phyloP scores from a whole-genome alignment of 2,329 filamentous ascomycete species.

The Ophiocordyceps polyrhachis-furcata region DNA sequence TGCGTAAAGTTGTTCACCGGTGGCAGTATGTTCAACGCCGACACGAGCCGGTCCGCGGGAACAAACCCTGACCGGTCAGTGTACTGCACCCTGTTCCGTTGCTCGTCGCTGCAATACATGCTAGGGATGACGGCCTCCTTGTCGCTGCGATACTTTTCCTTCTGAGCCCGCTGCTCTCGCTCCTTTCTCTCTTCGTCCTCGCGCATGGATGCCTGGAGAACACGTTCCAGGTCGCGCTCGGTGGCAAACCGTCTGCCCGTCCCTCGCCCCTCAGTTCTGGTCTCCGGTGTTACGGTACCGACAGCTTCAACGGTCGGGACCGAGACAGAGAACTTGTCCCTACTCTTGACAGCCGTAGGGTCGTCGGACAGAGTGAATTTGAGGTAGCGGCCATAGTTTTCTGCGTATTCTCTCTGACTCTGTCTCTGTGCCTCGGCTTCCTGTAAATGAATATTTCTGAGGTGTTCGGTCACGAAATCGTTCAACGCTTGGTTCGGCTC shows the following conservation, averaged over 20 bases:
- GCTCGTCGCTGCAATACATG: constrained; percentile 45
- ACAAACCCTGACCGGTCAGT: constrained; percentile 47
- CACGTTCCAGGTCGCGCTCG: constrained; percentile 54
- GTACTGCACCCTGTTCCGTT: constrained; percentile 39
- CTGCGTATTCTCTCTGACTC: constrained; percentile 22
- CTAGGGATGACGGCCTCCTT: constrained; percentile 60
- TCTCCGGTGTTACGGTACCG: constrained; percentile 27
- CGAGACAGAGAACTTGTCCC: constrained; percentile 30
- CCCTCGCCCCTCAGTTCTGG: constrained; percentile 37
- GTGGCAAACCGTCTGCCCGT: constrained; percentile 41
- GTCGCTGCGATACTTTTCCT: constrained; percentile 53
- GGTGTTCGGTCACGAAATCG: constrained; percentile 25
- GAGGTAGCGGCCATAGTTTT: constrained; percentile 32
- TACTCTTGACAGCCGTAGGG: constrained; percentile 32
- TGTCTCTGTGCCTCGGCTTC: constrained; percentile 19
- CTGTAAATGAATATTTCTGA: constrained; percentile 21
- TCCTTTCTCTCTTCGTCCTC: constrained; percentile 54
- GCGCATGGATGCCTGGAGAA: constrained; percentile 51
- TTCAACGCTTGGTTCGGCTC: constrained; percentile 21
- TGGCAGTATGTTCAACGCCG: constrained; percentile 53
- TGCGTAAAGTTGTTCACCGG: constrained; percentile 57
- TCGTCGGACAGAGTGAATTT: constrained; percentile 37
- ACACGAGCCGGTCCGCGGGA: constrained; percentile 46
- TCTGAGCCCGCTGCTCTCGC: constrained; percentile 42
- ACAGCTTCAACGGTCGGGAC: constrained; percentile 15